Evolutionary conservation across 805 yeast genomes (phyloP).

Genomic region (Candida verbasci): DNA sequence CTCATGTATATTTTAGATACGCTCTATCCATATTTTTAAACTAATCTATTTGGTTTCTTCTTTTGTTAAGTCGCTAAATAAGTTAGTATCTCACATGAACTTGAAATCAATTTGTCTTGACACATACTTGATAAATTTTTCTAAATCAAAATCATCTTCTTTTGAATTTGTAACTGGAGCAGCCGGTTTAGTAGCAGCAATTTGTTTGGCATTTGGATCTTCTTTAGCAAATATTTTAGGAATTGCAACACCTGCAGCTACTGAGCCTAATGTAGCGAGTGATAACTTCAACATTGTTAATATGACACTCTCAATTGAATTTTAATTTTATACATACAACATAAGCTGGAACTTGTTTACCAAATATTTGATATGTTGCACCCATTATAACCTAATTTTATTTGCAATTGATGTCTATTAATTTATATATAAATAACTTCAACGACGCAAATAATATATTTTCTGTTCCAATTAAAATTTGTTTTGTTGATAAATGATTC

Average conservation of each 20-base stretch:
- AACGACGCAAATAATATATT: neutral
- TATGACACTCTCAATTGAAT: too few relatives aligned
- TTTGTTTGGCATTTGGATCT: slow-evolving; percentile 6
- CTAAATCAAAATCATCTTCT: slow-evolving; percentile 42
- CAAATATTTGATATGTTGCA: slow-evolving; percentile 39
- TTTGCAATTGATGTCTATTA: too few relatives aligned
- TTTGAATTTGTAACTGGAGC: slow-evolving; percentile 19
- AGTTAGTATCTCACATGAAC: slow-evolving; percentile 14
- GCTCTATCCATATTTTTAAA: too few relatives aligned
- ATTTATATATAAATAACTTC: too few relatives aligned
- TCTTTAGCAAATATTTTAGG: slow-evolving; percentile 22
- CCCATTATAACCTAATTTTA: slow-evolving; percentile 23
- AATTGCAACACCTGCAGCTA: slow-evolving; percentile 33
- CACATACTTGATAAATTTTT: slow-evolving; percentile 40
- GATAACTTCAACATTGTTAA: too few relatives aligned
- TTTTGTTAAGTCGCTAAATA: slow-evolving; percentile 35
- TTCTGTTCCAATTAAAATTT: slow-evolving; percentile 7
- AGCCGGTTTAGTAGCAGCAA: slow-evolving; percentile 28
- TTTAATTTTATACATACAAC: slow-evolving; percentile 33
- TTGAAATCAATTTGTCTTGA: neutral
- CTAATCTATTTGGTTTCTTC: slow-evolving; percentile 31
- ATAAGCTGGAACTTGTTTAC: slow-evolving; percentile 43
- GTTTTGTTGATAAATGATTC: slow-evolving; percentile 3
- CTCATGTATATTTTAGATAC: neutral
- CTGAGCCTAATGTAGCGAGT: slow-evolving; percentile 36